phyloP scores from a whole-genome alignment of 2,329 filamentous ascomycete species.

The Domatiomyces globalis region DNA sequence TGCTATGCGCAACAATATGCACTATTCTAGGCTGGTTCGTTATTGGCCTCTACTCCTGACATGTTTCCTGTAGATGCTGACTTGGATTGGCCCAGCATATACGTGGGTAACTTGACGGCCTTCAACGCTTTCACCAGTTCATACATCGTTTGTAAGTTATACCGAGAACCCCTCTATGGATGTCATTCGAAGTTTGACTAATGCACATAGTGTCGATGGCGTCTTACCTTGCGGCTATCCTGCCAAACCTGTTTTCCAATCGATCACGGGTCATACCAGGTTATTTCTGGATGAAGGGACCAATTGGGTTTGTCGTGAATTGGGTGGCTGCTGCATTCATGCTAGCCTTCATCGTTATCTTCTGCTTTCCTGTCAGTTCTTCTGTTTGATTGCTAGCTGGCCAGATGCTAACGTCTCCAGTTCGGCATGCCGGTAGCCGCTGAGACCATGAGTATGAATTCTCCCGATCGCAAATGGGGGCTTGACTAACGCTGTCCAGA shows the following conservation, averaged over 20 bases:
- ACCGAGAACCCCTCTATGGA: no score
- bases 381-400: conserved; percentile 6
- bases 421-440: conserved; percentile 28
- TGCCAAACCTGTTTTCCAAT: conserved; percentile 37
- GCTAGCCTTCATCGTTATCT: conserved; percentile 42
- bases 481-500: conserved; percentile 14
- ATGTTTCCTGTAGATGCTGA: no score
- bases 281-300: conserved; percentile 38
- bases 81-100: conserved; percentile 27
- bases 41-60: no score
- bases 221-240: conserved; percentile 42
- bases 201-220: conserved; percentile 32
- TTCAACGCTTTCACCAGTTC: conserved; percentile 46
- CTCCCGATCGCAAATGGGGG: background rate
- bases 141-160: conserved; percentile 33
- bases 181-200: no score
- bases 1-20: conserved; percentile 36
- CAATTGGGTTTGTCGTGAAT: conserved; percentile 38
- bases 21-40: conserved; percentile 33
- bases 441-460: conserved; percentile 29
- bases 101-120: conserved; percentile 26
- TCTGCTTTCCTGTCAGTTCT: conserved; percentile 37
- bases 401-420: conserved; percentile 1
- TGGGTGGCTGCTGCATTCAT: conserved; percentile 39
- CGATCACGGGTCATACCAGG: conserved; percentile 35